Evolutionary conservation across 257 asterid species (phyloP), one percentile per base, ranked within the genome.

Genomic region (Gentiana macrophylla): DNA sequence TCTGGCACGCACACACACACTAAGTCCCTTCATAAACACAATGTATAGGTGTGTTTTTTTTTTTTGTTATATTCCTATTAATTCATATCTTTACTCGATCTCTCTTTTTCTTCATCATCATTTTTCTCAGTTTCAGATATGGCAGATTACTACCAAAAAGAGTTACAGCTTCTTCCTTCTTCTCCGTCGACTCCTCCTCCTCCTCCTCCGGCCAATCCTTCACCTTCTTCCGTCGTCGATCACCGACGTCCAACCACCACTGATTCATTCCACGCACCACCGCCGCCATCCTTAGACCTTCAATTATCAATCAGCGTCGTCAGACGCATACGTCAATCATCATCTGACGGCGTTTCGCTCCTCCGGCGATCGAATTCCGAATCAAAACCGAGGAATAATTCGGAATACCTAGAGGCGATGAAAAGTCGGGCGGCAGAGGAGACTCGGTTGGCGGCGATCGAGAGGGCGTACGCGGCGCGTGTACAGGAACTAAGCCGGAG

Each of bases 341-440:
- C 52, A 57, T 46, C 50, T 45, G 62, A 57, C 5, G 34, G 32
- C 12, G 48, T 52, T 10, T 59, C 53, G 49, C 50, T 62, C 57
- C 62, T 24, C 61, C 48, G 35, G 67, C 32, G 57, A 65, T 38
- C 12, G 73, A n/a, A 57, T 78, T 1, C 24, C 24, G 24, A 24
- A 24, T 24, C 24, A 24, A 24, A 24, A 24, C 24, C 24, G 24
- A 24, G 24, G 24, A 24, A 24, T 24, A 24, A 24, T 24, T 24
- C 24, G 24, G 24, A 24, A 24, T 24, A 24, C 24, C 24, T 24
- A 24, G 89, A 82, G 35, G 74, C 82, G 6, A 62, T 88, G 49
- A 82, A 81, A 57, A 82, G 90, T 86, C 86, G 83, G 67, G 82
- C 97, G 9, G 84, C 91, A 0, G 94, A 89, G 89, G 94, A 89